Evolutionary conservation across 2,329 filamentous ascomycete species (phyloP).

Genomic region (Calonectria pseudoreteaudii): DNA sequence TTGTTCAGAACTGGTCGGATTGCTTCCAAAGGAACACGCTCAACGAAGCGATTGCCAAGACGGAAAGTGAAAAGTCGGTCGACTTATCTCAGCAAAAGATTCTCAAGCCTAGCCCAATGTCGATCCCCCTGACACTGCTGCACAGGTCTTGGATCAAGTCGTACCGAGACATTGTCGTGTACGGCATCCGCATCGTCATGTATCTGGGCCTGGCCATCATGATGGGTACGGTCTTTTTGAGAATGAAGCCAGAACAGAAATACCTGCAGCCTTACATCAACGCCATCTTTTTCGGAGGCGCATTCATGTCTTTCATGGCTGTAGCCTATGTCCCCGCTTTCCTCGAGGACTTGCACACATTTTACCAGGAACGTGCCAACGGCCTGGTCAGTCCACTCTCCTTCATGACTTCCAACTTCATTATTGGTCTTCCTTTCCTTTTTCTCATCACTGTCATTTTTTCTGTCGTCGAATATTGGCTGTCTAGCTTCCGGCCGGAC

Average conservation of each 20-base stretch:
- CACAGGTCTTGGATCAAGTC: constrained; percentile 1
- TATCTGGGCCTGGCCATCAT: background rate
- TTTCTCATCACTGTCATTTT: background rate
- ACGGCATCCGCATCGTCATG: background rate
- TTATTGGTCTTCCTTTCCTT: background rate
- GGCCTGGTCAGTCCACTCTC: background rate
- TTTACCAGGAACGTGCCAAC: background rate
- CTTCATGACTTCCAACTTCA: background rate
- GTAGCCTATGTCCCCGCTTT: background rate
- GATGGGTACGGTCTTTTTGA: background rate
- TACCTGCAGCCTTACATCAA: background rate
- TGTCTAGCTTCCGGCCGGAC: background rate
- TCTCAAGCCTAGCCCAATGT: background rate
- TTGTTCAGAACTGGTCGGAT: background rate
- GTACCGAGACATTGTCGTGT: background rate
- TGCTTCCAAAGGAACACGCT: background rate
- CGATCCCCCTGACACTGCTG: background rate
- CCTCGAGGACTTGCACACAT: background rate
- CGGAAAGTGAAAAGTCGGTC: background rate
- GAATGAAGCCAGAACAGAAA: background rate
- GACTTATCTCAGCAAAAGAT: background rate
- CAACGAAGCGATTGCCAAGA: background rate
- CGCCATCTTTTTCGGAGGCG: background rate
- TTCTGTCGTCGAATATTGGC: background rate
- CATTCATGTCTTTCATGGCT: background rate